phyloP scores from a whole-genome alignment of 2,329 filamentous ascomycete species.

The Blastomyces emzantsi region DNA sequence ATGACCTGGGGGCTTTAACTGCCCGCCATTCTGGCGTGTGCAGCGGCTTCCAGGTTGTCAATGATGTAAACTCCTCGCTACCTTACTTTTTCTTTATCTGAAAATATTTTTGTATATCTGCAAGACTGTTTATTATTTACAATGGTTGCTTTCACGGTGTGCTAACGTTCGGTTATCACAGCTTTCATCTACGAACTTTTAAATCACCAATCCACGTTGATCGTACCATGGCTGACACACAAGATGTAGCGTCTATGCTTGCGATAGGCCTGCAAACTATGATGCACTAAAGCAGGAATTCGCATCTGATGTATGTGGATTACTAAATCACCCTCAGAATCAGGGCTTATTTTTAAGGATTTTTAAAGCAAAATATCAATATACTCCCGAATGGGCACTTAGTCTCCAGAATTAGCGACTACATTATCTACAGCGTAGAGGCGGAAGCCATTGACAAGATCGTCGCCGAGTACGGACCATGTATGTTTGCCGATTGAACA shows the following conservation, averaged over 20 bases:
- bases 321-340: conserved; percentile 17
- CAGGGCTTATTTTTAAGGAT: conserved; percentile 27
- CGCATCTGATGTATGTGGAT: conserved; percentile 66
- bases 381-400: conserved; percentile 91
- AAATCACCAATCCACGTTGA: neutral
- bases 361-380: conserved; percentile 66
- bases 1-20: conserved; percentile 55
- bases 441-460: conserved; percentile 81
- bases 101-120: conserved; percentile 35
- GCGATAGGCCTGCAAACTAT: conserved; percentile 85
- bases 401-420: conserved; percentile 93
- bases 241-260: conserved; percentile 71
- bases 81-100: conserved; percentile 85
- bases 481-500: conserved; percentile 48
- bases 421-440: conserved; percentile 98
- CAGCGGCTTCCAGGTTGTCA: conserved; percentile 57
- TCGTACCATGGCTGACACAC: conserved; percentile 6
- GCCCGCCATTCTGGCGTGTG: conserved; percentile 68
- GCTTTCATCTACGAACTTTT: neutral
- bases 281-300: conserved; percentile 74
- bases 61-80: conserved; percentile 99
- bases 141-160: conserved; percentile 3
- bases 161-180: conserved; percentile 22
- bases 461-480: conserved; percentile 82
- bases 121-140: neutral